Conservation (phyloP, 495 filamentous ascomycete genomes). For the Cetradonia linearis region DNA sequence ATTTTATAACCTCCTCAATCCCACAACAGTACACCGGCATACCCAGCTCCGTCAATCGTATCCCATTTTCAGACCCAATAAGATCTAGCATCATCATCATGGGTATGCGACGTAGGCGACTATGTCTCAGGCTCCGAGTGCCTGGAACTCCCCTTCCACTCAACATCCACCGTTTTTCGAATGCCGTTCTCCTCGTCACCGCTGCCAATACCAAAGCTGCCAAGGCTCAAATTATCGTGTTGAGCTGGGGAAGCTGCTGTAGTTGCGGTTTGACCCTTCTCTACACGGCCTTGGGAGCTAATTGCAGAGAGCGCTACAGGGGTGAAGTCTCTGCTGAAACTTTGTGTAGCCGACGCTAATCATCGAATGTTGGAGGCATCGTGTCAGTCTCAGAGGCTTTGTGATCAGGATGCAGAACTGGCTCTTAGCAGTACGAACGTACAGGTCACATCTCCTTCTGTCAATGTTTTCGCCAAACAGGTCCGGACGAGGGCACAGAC, state of each 20-base stretch:
- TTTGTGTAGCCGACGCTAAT: background rate
- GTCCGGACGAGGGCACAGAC: constrained; percentile 8
- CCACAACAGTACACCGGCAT: background rate
- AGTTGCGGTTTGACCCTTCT: background rate
- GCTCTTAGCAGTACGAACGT: background rate
- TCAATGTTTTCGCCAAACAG: background rate
- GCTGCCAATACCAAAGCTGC: background rate
- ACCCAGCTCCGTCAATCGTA: background rate
- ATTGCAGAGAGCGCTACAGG: background rate
- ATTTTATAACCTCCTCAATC: too few species aligned
- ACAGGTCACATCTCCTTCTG: constrained; percentile 1
- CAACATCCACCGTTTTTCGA: background rate
- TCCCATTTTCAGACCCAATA: background rate
- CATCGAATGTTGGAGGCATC: background rate
- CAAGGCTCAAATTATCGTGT: background rate
- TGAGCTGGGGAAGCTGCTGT: background rate
- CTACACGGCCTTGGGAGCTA: background rate
- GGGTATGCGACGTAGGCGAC: background rate
- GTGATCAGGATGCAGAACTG: background rate
- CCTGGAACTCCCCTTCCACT: background rate
- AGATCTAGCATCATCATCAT: background rate
- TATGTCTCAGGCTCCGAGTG: background rate
- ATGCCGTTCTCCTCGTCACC: background rate
- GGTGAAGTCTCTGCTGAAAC: background rate
- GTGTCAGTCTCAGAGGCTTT: background rate